A percentile compares a stretch with the other conserved stretches of the same genome.
Conservation (phyloP, 2,329 filamentous ascomycete species). For the Ophiocordyceps robertsii region DNA sequence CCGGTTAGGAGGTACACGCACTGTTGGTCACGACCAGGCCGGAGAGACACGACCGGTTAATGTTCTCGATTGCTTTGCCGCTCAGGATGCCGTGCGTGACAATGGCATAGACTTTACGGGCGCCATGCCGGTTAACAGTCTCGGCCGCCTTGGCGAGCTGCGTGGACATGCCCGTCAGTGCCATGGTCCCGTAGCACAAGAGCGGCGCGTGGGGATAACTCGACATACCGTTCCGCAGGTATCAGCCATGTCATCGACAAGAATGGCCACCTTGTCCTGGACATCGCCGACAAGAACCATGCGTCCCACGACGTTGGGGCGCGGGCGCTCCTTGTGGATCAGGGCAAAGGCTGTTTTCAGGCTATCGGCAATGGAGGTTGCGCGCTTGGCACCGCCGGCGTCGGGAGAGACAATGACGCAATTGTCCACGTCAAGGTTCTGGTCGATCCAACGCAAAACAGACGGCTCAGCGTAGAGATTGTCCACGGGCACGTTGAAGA, state of each 20-base stretch:
- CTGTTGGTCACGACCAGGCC: constrained; percentile 83
- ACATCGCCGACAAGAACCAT: constrained; percentile 96
- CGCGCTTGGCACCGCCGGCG: constrained; percentile 86
- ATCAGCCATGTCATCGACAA: constrained; percentile 97
- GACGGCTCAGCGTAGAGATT: constrained; percentile 91
- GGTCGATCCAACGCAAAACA: constrained; percentile 79
- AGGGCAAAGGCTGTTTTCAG: constrained; percentile 84
- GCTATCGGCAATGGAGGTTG: constrained; percentile 84
- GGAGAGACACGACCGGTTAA: constrained; percentile 65
- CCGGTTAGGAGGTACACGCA: constrained; percentile 11
- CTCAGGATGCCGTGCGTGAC: constrained; percentile 90
- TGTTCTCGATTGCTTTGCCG: constrained; percentile 73
- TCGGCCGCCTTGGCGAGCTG: constrained; percentile 67
- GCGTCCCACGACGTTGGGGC: constrained; percentile 73
- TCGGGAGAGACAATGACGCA: constrained; percentile 93
- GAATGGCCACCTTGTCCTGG: constrained; percentile 78
- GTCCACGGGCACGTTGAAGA: constrained; percentile 70
- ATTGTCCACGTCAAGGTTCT: constrained; percentile 69
- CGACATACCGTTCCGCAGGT: constrained; percentile 62
- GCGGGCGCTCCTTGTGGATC: constrained; percentile 90
- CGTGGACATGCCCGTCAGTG: neutral
- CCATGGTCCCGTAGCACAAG: neutral
- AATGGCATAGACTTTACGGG: constrained; percentile 80
- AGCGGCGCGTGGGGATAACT: neutral
- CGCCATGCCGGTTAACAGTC: constrained; percentile 76